Evolutionary conservation across 2,329 filamentous ascomycete genomes (phyloP), one percentile per base, ranked within the genome.

Genomic region (Cladosporium sp.): DNA sequence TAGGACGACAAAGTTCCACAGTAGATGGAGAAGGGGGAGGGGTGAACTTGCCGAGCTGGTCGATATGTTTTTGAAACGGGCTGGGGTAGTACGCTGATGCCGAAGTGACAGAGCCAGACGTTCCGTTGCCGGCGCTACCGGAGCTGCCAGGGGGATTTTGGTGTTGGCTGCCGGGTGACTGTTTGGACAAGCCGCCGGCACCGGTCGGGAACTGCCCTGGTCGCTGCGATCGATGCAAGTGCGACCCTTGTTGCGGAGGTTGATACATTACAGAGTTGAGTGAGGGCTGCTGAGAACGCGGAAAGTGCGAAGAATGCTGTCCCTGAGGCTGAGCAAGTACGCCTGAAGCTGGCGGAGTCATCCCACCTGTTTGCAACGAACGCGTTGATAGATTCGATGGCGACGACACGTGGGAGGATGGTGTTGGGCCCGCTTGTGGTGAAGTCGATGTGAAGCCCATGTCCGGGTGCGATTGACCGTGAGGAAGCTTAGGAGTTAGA

Each of bases 41-140:
- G 77, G 79, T 71, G 66, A 79, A 78, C 90, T 87, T 89, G 87
- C 92, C 92, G 71, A 97, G 83, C 77, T 95, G 89, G 72, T 95
- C 88, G 72, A 95, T 91, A 70, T 96, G 92, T 70, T 87, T 93
- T 67, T 95, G 89, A 73, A 95, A 96, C 14, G 88, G 86, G 54
- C 89, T 86, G 46, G 87, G 84, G 68, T 95, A 96, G 72, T 86
- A 95, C 49, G 72, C 70, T 14, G 75, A 72, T 38, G 77, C 59
- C 11, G 59, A 56, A 19, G 55, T 69, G 41, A 64, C 68, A 44
- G 59, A 62, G 42, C 56, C 61, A 35, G 61, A 62, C 58, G 63
- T 67, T 35, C 68, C 66, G 31, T 65, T 68, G 60, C 68, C 67
- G 55, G 59, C 66, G 56, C 65, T 70, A 53, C 58, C 62, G 45